Evolutionary conservation across 2,329 filamentous ascomycete species (phyloP), one percentile per base, ranked within the genome.

Genomic region (Blastomyces emzantsi): DNA sequence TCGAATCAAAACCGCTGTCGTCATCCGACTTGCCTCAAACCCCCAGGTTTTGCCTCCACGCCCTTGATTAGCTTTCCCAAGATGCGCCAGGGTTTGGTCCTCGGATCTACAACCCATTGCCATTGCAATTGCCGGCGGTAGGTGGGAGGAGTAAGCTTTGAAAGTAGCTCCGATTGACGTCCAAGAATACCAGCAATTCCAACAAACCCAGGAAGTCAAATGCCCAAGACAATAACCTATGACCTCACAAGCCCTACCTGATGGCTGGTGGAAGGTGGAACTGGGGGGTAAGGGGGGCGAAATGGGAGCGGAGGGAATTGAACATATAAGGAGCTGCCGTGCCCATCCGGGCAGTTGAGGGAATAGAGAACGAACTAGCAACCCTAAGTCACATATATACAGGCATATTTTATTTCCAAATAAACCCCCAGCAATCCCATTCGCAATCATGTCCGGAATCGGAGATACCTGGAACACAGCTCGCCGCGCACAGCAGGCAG

Each of bases 371-470:
- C 5, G 25, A 52, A 30, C 3, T 15, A 52, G 2, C 25, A 17
- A 22, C 7, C 33, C n/a, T 2, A 25, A 49, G 45, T 47, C 47
- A 49, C 7, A 49, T 17, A 51, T 30, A 52, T 11, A n/a, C 52
- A 36, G 17, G 8, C 9, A 36, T 36, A 39, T 36, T 56, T 39
- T 22, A 13, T 43, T 52, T 30, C n/a, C 9, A 28, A 54, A 62
- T n/a, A 28, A 22, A 45, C 43, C 22, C n/a, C 9, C 3, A 28
- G 30, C 17, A 49, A 33, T 17, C 22, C 57, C 8, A n/a, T n/a
- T 17, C 39, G 28, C 36, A 52, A 63, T n/a, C 43, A 67, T 67
- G 66, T 63, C 66, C 30, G 64, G 66, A 49, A 60, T 57, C 43
- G 55, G 59, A 39, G 59, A 66, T 56, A 62, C 52, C 45, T 65